phyloP scores from a whole-genome alignment of 2,329 filamentous ascomycete species.

The Arthroderma sp. region DNA sequence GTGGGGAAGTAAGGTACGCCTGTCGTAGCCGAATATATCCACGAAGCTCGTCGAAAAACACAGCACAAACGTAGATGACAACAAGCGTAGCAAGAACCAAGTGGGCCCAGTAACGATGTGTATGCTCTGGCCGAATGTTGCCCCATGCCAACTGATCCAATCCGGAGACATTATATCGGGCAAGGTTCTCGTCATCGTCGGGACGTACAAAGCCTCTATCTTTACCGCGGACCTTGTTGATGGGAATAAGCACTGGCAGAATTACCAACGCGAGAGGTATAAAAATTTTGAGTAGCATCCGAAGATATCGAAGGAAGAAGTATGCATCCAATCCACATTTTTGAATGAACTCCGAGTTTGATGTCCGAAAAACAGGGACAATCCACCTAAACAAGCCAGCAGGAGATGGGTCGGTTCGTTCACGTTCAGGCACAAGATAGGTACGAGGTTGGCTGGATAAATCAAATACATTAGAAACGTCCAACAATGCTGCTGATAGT shows the following conservation, averaged over 20 bases:
- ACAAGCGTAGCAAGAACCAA: constrained; percentile 64
- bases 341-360: constrained; percentile 72
- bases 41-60: constrained; percentile 74
- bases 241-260: constrained; percentile 69
- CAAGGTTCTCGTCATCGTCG: constrained; percentile 20
- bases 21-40: constrained; percentile 89
- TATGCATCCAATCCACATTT: constrained; percentile 95
- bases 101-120: constrained; percentile 69
- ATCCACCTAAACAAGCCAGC: constrained; percentile 42
- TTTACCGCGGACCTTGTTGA: constrained; percentile 64
- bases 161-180: constrained; percentile 43
- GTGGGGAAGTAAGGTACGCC: constrained; percentile 84
- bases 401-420: constrained; percentile 65
- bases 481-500: constrained; percentile 1
- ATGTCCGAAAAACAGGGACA: constrained; percentile 50
- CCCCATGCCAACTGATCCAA: constrained; percentile 78
- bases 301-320: constrained; percentile 87
- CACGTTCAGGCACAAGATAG: constrained; percentile 71
- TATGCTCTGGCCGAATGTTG: constrained; percentile 58
- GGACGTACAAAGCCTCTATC: constrained; percentile 38
- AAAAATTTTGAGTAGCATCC: constrained; percentile 81
- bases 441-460: constrained; percentile 59
- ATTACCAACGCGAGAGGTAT: constrained; percentile 65
- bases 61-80: constrained; percentile 70
- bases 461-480: constrained; percentile 9